Evolutionary conservation across 2,329 filamentous ascomycete species (phyloP), one percentile per base, ranked within the genome.

Genomic region (Exophiala viscosa): DNA sequence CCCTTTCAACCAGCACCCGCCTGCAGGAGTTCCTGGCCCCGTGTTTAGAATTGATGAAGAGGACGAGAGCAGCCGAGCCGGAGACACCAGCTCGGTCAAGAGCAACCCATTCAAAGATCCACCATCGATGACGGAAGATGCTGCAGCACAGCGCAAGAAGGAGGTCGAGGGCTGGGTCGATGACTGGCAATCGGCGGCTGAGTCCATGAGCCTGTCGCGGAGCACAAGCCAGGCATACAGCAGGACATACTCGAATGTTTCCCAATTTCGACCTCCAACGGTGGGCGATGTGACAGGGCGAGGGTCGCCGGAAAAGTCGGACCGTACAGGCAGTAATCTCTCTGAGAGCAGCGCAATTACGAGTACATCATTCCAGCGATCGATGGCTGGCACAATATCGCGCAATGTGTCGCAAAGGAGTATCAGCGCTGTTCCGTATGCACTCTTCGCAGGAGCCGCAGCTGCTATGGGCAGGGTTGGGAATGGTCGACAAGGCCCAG

Each of bases 261-360:
- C 61, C 8, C 54, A 56, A 20, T 55, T 54, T 23, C 48, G 59
- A 5, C 53, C 60, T 8, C 45, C 45, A 17, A 33, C 54, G 73
- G 47, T 34, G 3, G 48, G 35, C n/a, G 47, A 54, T 15, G 38
- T 23, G 9, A 49, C 52, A 6, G 54, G 60, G 36, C 55, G 58
- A 17, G 56, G 58, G 3, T 63, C 58, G 6, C 70, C 2, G 73
- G 72, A 42, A 73, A 76, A 64, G 48, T 77, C 80, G 34, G 73
- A 73, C 3, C 73, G 80, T 23, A 82, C 79, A 4, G 78, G 71
- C 28, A 83, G 79, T 61, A 81, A 78, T 60, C 64, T 83, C 2
- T 83, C 80, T 0, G 81, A 84, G 49, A 74, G 74, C 10, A 78
- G 62, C 48, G 52, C 58, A n/a, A 23, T 38, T 17, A 62, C 53